Base-by-base conservation (phyloP, 306 rosid genomes). In the Trifolium subterraneum region DNA sequence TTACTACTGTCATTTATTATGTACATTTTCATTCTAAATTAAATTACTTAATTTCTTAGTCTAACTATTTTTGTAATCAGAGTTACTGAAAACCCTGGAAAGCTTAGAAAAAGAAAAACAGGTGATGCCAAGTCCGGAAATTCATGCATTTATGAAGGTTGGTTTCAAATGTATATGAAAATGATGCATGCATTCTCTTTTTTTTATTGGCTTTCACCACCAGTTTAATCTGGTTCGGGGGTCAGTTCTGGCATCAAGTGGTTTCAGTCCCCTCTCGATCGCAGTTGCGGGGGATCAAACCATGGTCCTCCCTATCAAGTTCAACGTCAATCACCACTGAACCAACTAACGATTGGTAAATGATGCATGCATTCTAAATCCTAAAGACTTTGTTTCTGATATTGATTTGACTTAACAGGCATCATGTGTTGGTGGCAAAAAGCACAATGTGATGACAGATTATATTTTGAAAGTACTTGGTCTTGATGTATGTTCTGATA, bases 131-230 rank as follows among this genome's bases (percentile, higher is more conserved):
- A 85, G 83, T 85, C 87, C 90, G 58, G 96, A 85, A 67, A 86
- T 89, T 62, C 97, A 93, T 70, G 96, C 97, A 44, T 93, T 88
- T 69, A 93, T 91, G 97, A 93, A 91, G 97, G 98, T 92, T 59
- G 41, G 61, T 55, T 8, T 61, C 62, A 63, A 75, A 38, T 58
- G 29, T 67, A 51, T 72, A 51, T 70, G 39, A 66, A 77, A 62
- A 50, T 20, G 1, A 19, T 73, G 25, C 56, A 61, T 47, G 47
- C 36, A 4, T 52, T 1, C 1, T 62, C n/a, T n/a, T n/a, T n/a
- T n/a, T n/a, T n/a, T n/a, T n/a, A n/a, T n/a, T n/a, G n/a, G n/a
- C n/a, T n/a, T n/a, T n/a, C n/a, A n/a, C n/a, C n/a, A n/a, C n/a
- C n/a, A n/a, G n/a, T n/a, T n/a, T n/a, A n/a, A n/a, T n/a, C n/a